Evolutionary conservation across 2,329 filamentous ascomycete genomes (phyloP), one percentile per base, ranked within the genome.

Genomic region (Penicillium digitatum): DNA sequence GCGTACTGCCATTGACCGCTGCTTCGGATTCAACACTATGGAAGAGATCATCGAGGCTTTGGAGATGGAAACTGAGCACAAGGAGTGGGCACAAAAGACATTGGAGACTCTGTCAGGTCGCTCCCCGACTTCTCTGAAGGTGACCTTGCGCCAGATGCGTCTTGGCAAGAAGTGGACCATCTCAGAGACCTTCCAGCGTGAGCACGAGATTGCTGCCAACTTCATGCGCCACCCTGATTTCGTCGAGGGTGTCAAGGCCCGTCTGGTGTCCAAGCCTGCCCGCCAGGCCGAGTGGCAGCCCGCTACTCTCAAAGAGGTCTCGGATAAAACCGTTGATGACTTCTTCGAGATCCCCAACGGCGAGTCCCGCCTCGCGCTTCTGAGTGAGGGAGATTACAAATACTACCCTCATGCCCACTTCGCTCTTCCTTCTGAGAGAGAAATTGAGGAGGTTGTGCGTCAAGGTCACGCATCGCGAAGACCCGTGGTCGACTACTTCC

Each of bases 211-310:
- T 56, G 91, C 93, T 2, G 78, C 82, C 55, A 83, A 85, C 60
- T 97, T 99, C 78, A 97, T 99, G 93, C 81, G 81, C 54, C 87
- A 94, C 71, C 88, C 84, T 5, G 94, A 99, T 74, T 99, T 99
- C 69, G 86, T 86, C 40, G 90, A 95, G 75, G 94, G 94, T 51
- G 93, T 99, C n/a, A 84, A 84, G 48, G 87, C 90, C 24, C 82
- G 87, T 46, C 81, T 99, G 38, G 82, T 94, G 65, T 81, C 84
- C 67, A 90, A 90, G 75, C 81, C 81, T 42, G 76, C 82, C 48
- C 78, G 78, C 61, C 79, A 79, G 22, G 89, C 92, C 1, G 77
- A 81, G 58, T 99, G 94, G 94, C 74, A 87, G 60, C 92, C 91
- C 4, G 80, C 82, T 40, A 84, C 81, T 7, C 79, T 97, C 2